Percentiles rank a stretch among this genome's conserved stretches.
Conservation (phyloP, 495 filamentous ascomycete genomes). For the Aspergillus affinis region DNA sequence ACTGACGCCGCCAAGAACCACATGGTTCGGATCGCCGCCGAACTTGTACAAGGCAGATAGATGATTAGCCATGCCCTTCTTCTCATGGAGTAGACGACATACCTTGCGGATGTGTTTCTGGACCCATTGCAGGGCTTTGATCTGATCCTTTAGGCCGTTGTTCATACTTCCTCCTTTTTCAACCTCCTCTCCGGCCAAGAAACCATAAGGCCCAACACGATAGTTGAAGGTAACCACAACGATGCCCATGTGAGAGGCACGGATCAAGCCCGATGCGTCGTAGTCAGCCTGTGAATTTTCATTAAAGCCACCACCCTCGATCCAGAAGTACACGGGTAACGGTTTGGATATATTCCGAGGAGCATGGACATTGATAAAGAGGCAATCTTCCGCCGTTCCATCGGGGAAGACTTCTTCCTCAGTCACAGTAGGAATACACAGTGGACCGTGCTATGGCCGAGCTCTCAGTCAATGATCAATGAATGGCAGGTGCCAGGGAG, state of each 20-base stretch:
- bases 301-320: conserved; percentile 77
- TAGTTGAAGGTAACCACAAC: conserved; percentile 79
- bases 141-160: conserved; percentile 70
- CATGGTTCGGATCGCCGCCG: conserved; percentile 69
- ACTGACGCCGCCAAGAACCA: conserved; percentile 70
- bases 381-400: conserved; percentile 65
- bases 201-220: conserved; percentile 72
- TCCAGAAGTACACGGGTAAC: conserved; percentile 70
- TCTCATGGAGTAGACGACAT: conserved; percentile 7
- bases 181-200: conserved; percentile 64
- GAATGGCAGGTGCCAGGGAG: background rate
- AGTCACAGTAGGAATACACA: conserved; percentile 49
- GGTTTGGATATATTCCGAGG: conserved; percentile 47
- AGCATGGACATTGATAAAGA: conserved; percentile 73
- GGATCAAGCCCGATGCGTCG: conserved; percentile 61
- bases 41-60: conserved; percentile 49
- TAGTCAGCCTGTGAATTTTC: conserved; percentile 62
- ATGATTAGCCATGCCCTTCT: background rate
- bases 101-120: conserved; percentile 59
- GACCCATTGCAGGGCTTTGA: conserved; percentile 68
- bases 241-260: conserved; percentile 57
- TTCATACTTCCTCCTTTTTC: conserved; percentile 57
- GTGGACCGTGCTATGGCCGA: conserved; percentile 40
- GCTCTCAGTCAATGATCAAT: background rate
- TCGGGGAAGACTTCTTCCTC: conserved; percentile 33